Base-by-base conservation (phyloP, 2,329 filamentous ascomycete species). In the Botrytis pseudocinerea region DNA sequence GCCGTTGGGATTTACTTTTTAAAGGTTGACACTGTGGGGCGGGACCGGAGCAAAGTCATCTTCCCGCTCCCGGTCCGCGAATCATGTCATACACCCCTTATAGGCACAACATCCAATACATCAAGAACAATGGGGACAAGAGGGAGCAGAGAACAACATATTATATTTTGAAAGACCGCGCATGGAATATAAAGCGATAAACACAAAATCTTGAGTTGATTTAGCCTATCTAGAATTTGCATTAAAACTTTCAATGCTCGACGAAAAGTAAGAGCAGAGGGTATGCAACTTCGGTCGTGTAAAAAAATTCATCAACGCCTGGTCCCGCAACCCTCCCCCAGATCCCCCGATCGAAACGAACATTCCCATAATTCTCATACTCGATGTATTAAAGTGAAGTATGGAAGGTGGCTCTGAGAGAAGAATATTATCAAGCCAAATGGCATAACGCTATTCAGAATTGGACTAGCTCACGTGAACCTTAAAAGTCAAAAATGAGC, bases 221-320 rank as follows among this genome's bases (percentile, higher is more conserved):
- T 68, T 59, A 60, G 54, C 60, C 62, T 72, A 72, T 72, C 70
- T 72, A 72, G 62, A 61, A 60, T 40, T n/a, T 42, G 70, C 63
- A 70, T 73, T 73, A 69, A 62, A 62, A 62, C 38, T 70, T 69
- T 70, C 71, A 70, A 62, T 73, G 71, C 71, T 62, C 35, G 59
- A 73, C 44, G 59, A 28, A 61, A n/a, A 42, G 59, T 42, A 73
- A 65, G 65, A 73, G 71, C 71, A 61, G 54, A 63, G 71, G 65
- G 71, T 73, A 73, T 73, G 71, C 71, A 70, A 73, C 44, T 69
- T 70, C 38, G 42, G 70, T 72, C 70, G 46, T 68, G 51, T 69
- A 48, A 59, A 72, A 72, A 61, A 64, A n/a, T 65, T 65, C 40
- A 57, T 54, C 18, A 73, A 73, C 71, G 71, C 71, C 71, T 51